Evolutionary conservation across 495 filamentous ascomycete species (phyloP).

Genomic region (Podospora bellae-mahoneyi): DNA sequence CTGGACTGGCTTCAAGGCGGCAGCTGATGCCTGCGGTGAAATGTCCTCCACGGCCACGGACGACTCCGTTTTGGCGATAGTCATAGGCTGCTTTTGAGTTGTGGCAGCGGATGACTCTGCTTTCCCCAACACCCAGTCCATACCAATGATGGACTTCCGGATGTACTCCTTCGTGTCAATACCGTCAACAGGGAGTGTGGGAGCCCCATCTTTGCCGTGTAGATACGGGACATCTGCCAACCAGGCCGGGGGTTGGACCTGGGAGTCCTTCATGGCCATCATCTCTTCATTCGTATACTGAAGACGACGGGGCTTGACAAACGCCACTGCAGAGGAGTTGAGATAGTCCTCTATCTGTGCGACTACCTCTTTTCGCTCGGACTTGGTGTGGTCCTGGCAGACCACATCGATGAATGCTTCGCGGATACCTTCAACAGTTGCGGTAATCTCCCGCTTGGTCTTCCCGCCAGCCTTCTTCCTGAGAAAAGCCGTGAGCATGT

Average conservation of each 20-base stretch:
- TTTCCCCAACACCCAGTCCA: conserved; percentile 19
- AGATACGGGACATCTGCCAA: neutral
- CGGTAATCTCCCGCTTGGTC: neutral
- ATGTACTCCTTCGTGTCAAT: neutral
- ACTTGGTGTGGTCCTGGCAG: neutral
- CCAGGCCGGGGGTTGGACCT: neutral
- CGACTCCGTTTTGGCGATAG: neutral
- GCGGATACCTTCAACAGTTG: neutral
- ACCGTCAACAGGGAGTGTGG: neutral
- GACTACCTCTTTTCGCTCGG: neutral
- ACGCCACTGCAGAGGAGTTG: neutral
- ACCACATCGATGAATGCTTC: neutral
- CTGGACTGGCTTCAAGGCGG: neutral
- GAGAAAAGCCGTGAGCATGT: neutral
- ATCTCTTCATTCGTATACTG: conserved; percentile 13
- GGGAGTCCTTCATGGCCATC: neutral
- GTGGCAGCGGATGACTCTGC: neutral
- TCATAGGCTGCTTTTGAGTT: no score
- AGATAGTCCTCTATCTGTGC: neutral
- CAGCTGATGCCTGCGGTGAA: neutral
- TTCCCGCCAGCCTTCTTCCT: neutral
- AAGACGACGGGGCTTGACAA: neutral
- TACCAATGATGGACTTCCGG: conserved; percentile 5
- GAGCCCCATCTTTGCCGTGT: neutral
- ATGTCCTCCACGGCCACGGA: neutral